Evolutionary conservation across 2,329 filamentous ascomycete genomes (phyloP).

Genomic region (Pseudopithomyces maydicus): DNA sequence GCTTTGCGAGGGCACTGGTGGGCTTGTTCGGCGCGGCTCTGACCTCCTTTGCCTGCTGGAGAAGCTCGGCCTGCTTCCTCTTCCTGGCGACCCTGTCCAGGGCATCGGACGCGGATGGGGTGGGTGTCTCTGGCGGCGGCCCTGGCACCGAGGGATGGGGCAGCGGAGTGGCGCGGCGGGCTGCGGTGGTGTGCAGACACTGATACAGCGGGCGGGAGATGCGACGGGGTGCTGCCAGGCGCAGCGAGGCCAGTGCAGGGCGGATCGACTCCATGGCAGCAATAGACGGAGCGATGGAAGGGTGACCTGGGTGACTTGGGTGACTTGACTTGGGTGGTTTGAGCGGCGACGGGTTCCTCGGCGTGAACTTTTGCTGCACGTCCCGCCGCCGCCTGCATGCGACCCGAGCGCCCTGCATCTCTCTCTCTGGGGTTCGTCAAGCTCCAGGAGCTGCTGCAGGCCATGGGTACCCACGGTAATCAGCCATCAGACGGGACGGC

Average conservation of each 20-base stretch:
- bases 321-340: too few relatives aligned
- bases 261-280: conserved; percentile 34
- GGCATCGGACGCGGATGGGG: conserved; percentile 54
- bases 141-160: conserved; percentile 63
- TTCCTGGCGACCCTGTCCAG: conserved; percentile 55
- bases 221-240: conserved; percentile 21
- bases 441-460: neutral
- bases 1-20: conserved; percentile 62
- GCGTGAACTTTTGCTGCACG: conserved; percentile 3
- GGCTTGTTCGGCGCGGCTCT: conserved; percentile 51
- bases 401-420: conserved; percentile 4
- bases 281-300: neutral
- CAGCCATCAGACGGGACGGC: neutral
- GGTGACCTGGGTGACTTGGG: too few relatives aligned
- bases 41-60: conserved; percentile 53
- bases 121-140: conserved; percentile 63
- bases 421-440: conserved; percentile 3
- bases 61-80: conserved; percentile 55
- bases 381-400: neutral
- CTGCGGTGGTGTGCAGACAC: conserved; percentile 49
- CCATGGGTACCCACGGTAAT: neutral
- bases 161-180: conserved; percentile 59
- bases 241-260: conserved; percentile 28
- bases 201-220: conserved; percentile 32
- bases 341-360: neutral